Conservation (phyloP, 257 asterid species). For the Galeopsis tetrahit region DNA sequence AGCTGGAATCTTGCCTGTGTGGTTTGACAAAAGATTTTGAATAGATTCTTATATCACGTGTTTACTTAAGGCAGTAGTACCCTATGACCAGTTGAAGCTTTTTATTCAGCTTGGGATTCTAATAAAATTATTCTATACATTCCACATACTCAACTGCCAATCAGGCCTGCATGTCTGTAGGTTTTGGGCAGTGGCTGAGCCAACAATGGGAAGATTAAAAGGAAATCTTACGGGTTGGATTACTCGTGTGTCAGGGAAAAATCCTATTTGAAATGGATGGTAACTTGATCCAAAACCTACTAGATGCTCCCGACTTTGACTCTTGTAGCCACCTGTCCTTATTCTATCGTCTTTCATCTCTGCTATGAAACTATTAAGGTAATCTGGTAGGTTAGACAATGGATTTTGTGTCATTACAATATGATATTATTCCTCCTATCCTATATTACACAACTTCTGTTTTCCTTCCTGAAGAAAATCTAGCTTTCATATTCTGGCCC, state of each 20-base stretch:
- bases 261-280: neutral
- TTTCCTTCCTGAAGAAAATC: neutral
- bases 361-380: neutral
- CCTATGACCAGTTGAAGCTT: slow-evolving; percentile 1
- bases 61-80: neutral
- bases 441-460: neutral
- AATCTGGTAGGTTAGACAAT: neutral
- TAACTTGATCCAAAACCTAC: neutral
- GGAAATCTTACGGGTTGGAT: neutral
- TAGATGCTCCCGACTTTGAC: neutral
- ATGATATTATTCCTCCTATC: neutral
- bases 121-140: neutral
- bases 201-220: neutral
- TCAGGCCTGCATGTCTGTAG: neutral
- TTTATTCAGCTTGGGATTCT: neutral
- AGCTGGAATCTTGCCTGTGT: slow-evolving; percentile 1
- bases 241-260: neutral
- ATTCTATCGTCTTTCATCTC: neutral
- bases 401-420: neutral
- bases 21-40: neutral
- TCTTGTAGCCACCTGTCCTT: neutral
- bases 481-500: neutral
- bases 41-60: neutral
- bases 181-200: neutral
- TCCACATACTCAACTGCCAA: slow-evolving; percentile 1